phyloP scores from a whole-genome alignment of 2,329 filamentous ascomycete species.

The Paecilomyces sp. region DNA sequence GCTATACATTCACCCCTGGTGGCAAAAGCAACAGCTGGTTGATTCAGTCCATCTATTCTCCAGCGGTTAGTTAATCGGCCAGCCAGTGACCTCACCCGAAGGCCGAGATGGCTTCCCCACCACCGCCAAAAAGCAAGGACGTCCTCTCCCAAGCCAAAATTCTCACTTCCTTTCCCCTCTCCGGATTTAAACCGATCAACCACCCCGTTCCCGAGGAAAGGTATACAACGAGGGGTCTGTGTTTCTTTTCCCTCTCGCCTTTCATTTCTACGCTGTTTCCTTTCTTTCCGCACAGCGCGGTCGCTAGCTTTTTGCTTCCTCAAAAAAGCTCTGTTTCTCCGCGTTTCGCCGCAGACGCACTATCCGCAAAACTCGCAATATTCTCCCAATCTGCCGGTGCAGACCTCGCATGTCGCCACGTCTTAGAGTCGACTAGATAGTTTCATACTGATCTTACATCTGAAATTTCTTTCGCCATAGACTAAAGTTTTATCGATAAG shows the following conservation, averaged over 20 bases:
- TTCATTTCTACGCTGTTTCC: not conserved
- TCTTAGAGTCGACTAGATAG: not conserved
- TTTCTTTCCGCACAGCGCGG: not conserved
- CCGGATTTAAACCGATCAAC: not conserved
- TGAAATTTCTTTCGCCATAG: not conserved
- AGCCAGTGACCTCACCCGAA: not conserved
- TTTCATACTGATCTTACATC: not conserved
- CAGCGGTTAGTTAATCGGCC: not conserved
- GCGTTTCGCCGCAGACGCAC: not conserved
- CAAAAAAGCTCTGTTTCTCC: not conserved
- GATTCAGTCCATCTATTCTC: no score
- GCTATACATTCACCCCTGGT: no score
- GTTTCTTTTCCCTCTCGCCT: not conserved
- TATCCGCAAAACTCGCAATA: not conserved
- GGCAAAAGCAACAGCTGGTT: not conserved
- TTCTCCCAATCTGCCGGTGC: not conserved
- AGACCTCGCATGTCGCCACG: not conserved
- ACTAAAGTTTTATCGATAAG: slow-evolving; percentile 12
- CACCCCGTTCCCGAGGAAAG: not conserved
- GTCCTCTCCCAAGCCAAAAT: not conserved
- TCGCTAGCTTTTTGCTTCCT: not conserved
- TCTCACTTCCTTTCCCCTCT: not conserved
- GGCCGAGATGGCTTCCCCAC: not conserved
- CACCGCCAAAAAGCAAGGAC: not conserved
- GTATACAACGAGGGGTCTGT: slow-evolving; percentile 8